These are phyloP conservation scores for Apophysomyces variabilis DNA, from an alignment of 371 early-diverging fungal genomes.

Conservation along the genomic window DNA sequence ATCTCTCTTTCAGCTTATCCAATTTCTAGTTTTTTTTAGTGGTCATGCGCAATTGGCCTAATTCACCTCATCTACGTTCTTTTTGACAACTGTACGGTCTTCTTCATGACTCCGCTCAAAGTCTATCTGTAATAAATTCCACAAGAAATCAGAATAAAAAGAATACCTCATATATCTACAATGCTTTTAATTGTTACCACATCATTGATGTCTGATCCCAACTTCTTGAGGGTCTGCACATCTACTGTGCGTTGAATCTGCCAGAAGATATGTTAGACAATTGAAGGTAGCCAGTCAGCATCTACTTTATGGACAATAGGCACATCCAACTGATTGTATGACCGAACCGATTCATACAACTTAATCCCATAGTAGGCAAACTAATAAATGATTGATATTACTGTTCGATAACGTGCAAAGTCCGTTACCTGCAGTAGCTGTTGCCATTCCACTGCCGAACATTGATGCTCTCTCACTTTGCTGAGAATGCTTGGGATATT, in stretches of 20 bases:
- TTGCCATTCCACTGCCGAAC: conserved; percentile 71
- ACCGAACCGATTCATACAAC: conserved; percentile 40
- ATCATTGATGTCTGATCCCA: conserved; percentile 62
- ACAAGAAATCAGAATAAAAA: not conserved
- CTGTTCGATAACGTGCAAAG: not conserved
- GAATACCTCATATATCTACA: not conserved
- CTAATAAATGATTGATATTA: conserved; percentile 29
- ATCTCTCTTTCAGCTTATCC: conserved; percentile 64
- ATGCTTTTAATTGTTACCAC: conserved; percentile 37
- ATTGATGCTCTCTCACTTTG: conserved; percentile 51
- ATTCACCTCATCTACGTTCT: conserved; percentile 68
- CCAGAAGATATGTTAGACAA: not conserved
- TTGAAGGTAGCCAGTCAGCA: too few relatives aligned
- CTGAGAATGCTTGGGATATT: conserved; percentile 64
- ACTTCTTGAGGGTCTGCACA: conserved; percentile 43
- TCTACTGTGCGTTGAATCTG: conserved; percentile 42
- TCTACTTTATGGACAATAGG: conserved; percentile 41
- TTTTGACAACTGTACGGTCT: conserved; percentile 63
- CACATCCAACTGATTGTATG: conserved; percentile 23
- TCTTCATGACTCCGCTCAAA: conserved; percentile 67
- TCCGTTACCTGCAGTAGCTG: conserved; percentile 60
- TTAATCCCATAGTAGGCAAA: conserved; percentile 66
- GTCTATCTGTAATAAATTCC: conserved; percentile 58
- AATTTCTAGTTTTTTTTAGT: conserved; percentile 42
- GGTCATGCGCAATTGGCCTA: conserved; percentile 29